Base-by-base conservation (phyloP, 129 eudicot genomes). In the Silybum marianum region DNA sequence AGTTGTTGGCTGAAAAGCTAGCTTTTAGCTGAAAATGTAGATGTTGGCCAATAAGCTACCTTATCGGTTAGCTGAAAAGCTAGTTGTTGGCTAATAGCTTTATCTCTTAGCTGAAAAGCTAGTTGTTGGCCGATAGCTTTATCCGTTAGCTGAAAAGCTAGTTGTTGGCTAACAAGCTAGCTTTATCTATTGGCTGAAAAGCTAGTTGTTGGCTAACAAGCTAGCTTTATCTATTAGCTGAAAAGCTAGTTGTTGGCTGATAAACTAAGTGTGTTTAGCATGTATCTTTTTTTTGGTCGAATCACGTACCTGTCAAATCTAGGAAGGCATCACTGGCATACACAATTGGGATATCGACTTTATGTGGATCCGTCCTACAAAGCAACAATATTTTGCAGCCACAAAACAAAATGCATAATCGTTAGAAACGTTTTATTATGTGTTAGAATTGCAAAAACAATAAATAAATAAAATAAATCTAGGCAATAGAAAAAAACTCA, bases 291-390 rank as follows among this genome's bases (percentile, higher is more conserved):
- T 22, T 28, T 32, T 24, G 40, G 42, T 16, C 42, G 39, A 42
- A 8, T 22, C n/a, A 34, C 22, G 24, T 78, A 91, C 98, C 98
- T 83, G 95, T 94, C 80, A 91, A 63, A 80, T 88, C 88, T 44
- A 91, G 75, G 91, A 91, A 94, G 11, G 90, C 90, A 0, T 94
- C 98, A 86, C 98, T 94, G 4, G 97, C 98, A 87, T 91, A 94
- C 58, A 91, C 98, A 67, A 94, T 91, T 6, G 95, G 98, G 90
- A 83, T 84, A 74, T 87, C 87, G 2, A 88, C 81, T 82, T 90
- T 84, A 71, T 84, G 89, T 9, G 97, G 93, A 85, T 94, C 92
- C 44, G 91, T 84, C 88, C 98, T 93, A 83, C 81, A 83, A 78
- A 81, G 69, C 72, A 80, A 85, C 22, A 77, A 1, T 34, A 19